phyloP scores from a whole-genome alignment of 2,329 filamentous ascomycete genomes.

The Aspergillus felis region DNA sequence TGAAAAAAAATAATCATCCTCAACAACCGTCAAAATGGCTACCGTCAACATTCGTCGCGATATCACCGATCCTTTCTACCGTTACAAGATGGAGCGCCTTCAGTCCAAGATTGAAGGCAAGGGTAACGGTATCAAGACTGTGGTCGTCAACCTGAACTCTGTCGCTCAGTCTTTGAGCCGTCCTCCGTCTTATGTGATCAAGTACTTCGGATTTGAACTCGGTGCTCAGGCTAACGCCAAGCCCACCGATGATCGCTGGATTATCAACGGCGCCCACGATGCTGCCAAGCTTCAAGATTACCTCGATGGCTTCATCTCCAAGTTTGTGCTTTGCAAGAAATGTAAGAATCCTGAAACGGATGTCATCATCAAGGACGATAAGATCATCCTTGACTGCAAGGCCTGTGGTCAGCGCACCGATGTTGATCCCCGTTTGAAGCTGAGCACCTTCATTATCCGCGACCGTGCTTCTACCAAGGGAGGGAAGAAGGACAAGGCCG shows the following conservation, averaged over 20 bases:
- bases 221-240: slow-evolving; percentile 98
- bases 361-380: slow-evolving; percentile 88
- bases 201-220: slow-evolving; percentile 99
- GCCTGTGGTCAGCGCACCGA: slow-evolving; percentile 91
- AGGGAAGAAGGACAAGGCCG: slow-evolving; percentile 93
- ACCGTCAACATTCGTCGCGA: slow-evolving; percentile 98
- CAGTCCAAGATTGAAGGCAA: slow-evolving; percentile 99
- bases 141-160: slow-evolving; percentile 93
- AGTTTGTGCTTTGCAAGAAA: slow-evolving; percentile 98
- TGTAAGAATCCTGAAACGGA: slow-evolving; percentile 99
- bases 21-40: slow-evolving; percentile 70
- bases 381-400: slow-evolving; percentile 95
- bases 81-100: slow-evolving; percentile 99
- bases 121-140: slow-evolving; percentile 99
- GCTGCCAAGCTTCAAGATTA: slow-evolving; percentile 94
- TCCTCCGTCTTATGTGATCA: slow-evolving; percentile 93
- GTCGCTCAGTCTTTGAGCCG: slow-evolving; percentile 89
- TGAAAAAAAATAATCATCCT: slow-evolving; percentile 28
- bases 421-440: slow-evolving; percentile 89
- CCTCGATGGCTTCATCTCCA: slow-evolving; percentile 96
- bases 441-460: slow-evolving; percentile 96
- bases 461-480: slow-evolving; percentile 80
- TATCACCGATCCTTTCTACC: slow-evolving; percentile 98
- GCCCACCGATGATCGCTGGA: slow-evolving; percentile 97
- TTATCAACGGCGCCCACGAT: slow-evolving; percentile 98